Percentiles rank a stretch among this genome's conserved stretches.
phyloP scores from a whole-genome alignment of 2,329 filamentous ascomycete species.

The Berkeleyomyces basicola region DNA sequence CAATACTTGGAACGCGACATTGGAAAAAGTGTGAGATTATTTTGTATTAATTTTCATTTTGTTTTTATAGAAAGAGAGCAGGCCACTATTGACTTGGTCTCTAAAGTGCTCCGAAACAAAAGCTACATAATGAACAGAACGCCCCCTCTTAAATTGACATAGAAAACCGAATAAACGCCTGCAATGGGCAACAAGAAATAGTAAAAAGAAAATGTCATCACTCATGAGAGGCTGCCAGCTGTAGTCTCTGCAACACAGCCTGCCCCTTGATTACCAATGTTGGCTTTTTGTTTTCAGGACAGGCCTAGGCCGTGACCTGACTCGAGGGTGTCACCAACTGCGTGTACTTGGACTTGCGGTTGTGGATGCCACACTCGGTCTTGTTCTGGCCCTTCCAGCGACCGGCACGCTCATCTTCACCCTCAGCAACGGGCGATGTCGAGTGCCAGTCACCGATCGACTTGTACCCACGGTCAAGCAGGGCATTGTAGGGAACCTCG shows the following conservation, averaged over 20 bases:
- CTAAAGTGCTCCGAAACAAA: not conserved
- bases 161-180: not conserved
- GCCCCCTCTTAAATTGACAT: not conserved
- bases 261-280: not conserved
- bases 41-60: too few species aligned
- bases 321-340: slow-evolving; percentile 31
- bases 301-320: not conserved
- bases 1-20: too few species aligned
- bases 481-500: slow-evolving; percentile 80
- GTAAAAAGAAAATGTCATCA: not conserved
- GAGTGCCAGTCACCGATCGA: slow-evolving; percentile 97
- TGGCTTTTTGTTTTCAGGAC: not conserved
- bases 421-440: slow-evolving; percentile 72
- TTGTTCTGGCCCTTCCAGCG: slow-evolving; percentile 94
- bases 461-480: slow-evolving; percentile 92
- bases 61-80: too few species aligned
- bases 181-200: not conserved
- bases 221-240: not conserved
- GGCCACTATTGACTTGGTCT: not conserved
- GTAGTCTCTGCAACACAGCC: not conserved
- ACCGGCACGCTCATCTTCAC: slow-evolving; percentile 89
- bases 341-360: slow-evolving; percentile 86
- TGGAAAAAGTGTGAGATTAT: too few species aligned
- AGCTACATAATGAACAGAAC: not conserved
- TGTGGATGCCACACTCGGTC: slow-evolving; percentile 98